Evolutionary conservation across 1,284 basidiomycete species (phyloP).

Genomic region (Rugosomyces carneus): DNA sequence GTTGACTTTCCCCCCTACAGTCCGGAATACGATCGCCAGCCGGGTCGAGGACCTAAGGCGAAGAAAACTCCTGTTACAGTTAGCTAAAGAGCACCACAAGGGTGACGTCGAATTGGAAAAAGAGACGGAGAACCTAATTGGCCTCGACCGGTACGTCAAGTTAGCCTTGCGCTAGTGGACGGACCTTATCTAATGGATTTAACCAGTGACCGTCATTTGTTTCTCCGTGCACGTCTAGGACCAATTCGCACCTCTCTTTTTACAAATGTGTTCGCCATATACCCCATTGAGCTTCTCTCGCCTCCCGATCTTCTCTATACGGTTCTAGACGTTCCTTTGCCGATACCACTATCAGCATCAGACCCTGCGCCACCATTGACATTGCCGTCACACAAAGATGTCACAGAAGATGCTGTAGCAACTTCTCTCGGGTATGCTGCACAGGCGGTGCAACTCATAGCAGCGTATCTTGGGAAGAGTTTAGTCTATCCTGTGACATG

Average conservation of each 20-base stretch:
- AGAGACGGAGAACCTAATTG: constrained; percentile 32
- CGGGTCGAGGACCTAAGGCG: constrained; percentile 39
- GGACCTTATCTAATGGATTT: constrained; percentile 7
- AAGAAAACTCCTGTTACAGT: constrained; percentile 42
- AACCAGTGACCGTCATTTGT: constrained; percentile 39
- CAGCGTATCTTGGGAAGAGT: constrained; percentile 71
- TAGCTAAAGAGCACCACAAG: constrained; percentile 37
- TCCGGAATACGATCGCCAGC: constrained; percentile 35
- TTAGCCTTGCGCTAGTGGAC: constrained; percentile 2
- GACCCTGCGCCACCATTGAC: constrained; percentile 84
- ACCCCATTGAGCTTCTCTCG: constrained; percentile 82
- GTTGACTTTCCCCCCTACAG: constrained; percentile 23
- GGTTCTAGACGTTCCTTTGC: constrained; percentile 77
- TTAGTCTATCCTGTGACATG: constrained; percentile 87
- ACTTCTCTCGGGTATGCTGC: constrained; percentile 87
- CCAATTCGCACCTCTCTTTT: constrained; percentile 64
- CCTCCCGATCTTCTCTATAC: constrained; percentile 80
- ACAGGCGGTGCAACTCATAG: constrained; percentile 75
- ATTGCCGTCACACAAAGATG: constrained; percentile 56
- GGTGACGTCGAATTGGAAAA: constrained; percentile 30
- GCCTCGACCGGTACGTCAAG: constrained; percentile 37
- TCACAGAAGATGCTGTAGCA: constrained; percentile 81
- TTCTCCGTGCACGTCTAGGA: constrained; percentile 44
- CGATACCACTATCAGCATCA: constrained; percentile 69
- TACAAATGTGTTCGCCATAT: constrained; percentile 74